phyloP scores from a whole-genome alignment of 352 stramenopile species.

The Phytophthora parvispora region DNA sequence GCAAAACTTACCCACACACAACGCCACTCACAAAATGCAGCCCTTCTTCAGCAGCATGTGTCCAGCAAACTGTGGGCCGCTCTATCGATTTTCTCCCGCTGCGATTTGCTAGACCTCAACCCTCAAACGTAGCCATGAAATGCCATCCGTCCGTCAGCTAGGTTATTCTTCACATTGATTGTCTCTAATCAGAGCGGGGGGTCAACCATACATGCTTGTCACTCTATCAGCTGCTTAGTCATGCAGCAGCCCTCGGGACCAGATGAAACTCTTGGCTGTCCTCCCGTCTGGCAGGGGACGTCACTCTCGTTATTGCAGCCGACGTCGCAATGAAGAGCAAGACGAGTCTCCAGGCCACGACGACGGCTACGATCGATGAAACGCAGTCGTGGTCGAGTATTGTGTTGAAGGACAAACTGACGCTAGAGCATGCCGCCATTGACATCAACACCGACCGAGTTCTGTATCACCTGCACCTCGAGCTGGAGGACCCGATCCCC shows the following conservation, averaged over 20 bases:
- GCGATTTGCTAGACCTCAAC: neutral
- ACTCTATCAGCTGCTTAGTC: neutral
- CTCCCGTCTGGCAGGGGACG: neutral
- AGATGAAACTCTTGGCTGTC: neutral
- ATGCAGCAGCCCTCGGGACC: neutral
- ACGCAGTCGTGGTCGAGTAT: conserved; percentile 58
- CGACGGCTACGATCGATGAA: conserved; percentile 28
- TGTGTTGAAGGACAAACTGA: conserved; percentile 49
- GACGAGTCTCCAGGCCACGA: conserved; percentile 20
- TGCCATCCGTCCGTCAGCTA: neutral
- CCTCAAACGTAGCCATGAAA: neutral
- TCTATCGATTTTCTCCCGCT: neutral
- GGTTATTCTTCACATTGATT: too few species aligned
- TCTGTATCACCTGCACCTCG: conserved; percentile 56
- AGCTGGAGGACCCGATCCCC: conserved; percentile 52
- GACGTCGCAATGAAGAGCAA: conserved; percentile 18
- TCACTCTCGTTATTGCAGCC: conserved; percentile 11
- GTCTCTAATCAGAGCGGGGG: neutral
- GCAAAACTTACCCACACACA: too few species aligned
- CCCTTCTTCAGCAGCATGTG: neutral
- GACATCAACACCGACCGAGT: conserved; percentile 58
- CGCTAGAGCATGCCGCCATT: conserved; percentile 54
- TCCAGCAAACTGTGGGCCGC: neutral
- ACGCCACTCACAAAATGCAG: too few species aligned
- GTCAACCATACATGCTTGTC: neutral